These are phyloP conservation scores for Penicillium sp. DNA, from an alignment of 2,329 filamentous ascomycete species.

Conservation along the genomic window DNA sequence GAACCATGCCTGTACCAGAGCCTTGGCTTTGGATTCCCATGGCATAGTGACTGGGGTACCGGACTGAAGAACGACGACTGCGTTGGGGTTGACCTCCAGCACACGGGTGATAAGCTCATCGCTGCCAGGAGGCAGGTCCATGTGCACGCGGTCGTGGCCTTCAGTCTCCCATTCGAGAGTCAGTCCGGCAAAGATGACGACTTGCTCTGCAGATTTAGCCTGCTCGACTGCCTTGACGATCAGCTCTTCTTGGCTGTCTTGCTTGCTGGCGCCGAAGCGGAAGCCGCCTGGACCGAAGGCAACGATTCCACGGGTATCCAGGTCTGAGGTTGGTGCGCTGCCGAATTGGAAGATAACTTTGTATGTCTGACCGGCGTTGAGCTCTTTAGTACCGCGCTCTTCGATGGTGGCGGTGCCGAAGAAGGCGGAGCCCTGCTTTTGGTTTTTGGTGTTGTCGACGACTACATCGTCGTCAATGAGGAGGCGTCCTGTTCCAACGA, in stretches of 20 bases:
- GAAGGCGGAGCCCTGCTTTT: slow-evolving; percentile 64
- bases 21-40: slow-evolving; percentile 48
- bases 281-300: slow-evolving; percentile 62
- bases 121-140: slow-evolving; percentile 58
- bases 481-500: slow-evolving; percentile 66
- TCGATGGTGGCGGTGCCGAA: slow-evolving; percentile 66
- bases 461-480: slow-evolving; percentile 64
- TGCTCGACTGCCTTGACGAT: slow-evolving; percentile 67
- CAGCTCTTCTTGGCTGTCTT: slow-evolving; percentile 59
- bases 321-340: slow-evolving; percentile 59
- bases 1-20: slow-evolving; percentile 78
- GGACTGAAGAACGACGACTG: slow-evolving; percentile 73
- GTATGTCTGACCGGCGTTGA: slow-evolving; percentile 63
- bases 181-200: slow-evolving; percentile 74
- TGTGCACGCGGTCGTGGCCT: slow-evolving; percentile 61
- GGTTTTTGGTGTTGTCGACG: slow-evolving; percentile 67
- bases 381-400: slow-evolving; percentile 58
- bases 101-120: slow-evolving; percentile 65
- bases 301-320: slow-evolving; percentile 51
- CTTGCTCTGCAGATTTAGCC: slow-evolving; percentile 71
- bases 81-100: slow-evolving; percentile 66
- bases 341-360: slow-evolving; percentile 61
- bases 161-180: slow-evolving; percentile 83
- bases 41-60: slow-evolving; percentile 66
- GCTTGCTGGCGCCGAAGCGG: slow-evolving; percentile 61